phyloP scores from a whole-genome alignment of 352 stramenopile species.

The Phytophthora hybrid region DNA sequence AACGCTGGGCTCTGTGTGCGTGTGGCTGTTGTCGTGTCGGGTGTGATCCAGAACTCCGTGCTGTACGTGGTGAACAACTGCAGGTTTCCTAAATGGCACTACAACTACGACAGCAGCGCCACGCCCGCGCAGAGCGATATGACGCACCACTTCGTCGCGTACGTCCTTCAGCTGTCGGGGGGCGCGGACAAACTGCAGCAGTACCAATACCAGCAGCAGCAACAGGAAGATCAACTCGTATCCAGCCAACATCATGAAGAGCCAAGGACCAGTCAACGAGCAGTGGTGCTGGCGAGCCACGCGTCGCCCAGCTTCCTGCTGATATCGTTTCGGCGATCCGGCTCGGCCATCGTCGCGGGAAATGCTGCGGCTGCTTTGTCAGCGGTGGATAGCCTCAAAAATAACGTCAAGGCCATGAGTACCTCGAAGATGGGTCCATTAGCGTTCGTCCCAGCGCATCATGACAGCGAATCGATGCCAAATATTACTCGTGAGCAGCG shows the following conservation, averaged over 20 bases:
- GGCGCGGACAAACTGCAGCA: background rate
- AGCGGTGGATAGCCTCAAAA: background rate
- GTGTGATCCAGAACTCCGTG: slow-evolving; percentile 29
- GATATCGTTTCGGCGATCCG: slow-evolving; percentile 37
- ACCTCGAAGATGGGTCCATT: background rate
- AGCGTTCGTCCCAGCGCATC: background rate
- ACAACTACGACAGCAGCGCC: slow-evolving; percentile 47
- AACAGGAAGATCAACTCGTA: background rate
- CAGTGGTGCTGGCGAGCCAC: background rate
- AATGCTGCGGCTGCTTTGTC: background rate
- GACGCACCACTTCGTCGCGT: slow-evolving; percentile 41
- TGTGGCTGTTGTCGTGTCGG: no score
- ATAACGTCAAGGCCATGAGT: background rate
- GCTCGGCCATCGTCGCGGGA: background rate
- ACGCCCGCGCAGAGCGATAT: slow-evolving; percentile 46
- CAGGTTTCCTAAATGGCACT: slow-evolving; percentile 44
- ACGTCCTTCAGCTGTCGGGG: slow-evolving; percentile 28
- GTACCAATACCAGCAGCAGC: background rate
- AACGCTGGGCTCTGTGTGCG: background rate
- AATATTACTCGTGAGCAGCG: no score
- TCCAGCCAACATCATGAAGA: background rate
- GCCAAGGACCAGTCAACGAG: background rate
- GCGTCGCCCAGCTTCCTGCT: slow-evolving; percentile 36
- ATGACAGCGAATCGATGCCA: no score
- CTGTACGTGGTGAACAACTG: slow-evolving; percentile 47